phyloP scores from a whole-genome alignment of 345 rosid species.

The Heritiera fomes region DNA sequence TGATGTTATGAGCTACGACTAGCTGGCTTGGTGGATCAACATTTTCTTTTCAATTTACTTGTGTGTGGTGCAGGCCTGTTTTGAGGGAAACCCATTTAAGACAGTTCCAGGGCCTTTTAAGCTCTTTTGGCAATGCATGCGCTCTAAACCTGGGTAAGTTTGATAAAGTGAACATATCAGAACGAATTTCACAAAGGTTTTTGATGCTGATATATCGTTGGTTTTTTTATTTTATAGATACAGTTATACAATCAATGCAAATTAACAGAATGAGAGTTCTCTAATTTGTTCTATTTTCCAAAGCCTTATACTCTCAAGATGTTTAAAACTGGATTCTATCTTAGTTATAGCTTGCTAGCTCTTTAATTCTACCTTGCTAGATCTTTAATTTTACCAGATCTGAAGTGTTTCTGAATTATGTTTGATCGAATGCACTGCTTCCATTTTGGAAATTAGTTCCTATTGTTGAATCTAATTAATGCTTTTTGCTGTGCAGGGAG shows the following conservation, averaged over 20 bases:
- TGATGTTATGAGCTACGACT: not conserved
- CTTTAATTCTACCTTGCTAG: not conserved
- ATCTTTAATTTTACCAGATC: not conserved
- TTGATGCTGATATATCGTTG: not conserved
- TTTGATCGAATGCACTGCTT: not conserved
- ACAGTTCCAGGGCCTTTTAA: conserved; percentile 97
- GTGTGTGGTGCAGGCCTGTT: conserved; percentile 63
- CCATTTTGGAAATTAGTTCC: not conserved
- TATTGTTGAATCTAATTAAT: conserved; percentile 5
- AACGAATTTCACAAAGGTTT: not conserved
- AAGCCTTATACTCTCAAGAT: not conserved
- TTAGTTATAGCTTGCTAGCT: not conserved
- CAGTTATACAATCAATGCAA: not conserved
- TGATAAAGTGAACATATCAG: not conserved
- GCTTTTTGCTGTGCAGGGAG: conserved; percentile 57
- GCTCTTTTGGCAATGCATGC: conserved; percentile 91
- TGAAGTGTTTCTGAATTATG: not conserved
- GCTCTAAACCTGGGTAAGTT: conserved; percentile 93
- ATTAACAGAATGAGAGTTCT: conserved; percentile 13
- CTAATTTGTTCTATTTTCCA: conserved; percentile 5
- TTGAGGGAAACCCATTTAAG: conserved; percentile 97
- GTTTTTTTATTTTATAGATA: conserved; percentile 8
- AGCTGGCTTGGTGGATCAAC: not conserved
- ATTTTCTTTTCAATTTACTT: not conserved
- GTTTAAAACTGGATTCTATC: not conserved